Base-by-base conservation (phyloP, 2,329 filamentous ascomycete genomes). In the Microdochium nivale region DNA sequence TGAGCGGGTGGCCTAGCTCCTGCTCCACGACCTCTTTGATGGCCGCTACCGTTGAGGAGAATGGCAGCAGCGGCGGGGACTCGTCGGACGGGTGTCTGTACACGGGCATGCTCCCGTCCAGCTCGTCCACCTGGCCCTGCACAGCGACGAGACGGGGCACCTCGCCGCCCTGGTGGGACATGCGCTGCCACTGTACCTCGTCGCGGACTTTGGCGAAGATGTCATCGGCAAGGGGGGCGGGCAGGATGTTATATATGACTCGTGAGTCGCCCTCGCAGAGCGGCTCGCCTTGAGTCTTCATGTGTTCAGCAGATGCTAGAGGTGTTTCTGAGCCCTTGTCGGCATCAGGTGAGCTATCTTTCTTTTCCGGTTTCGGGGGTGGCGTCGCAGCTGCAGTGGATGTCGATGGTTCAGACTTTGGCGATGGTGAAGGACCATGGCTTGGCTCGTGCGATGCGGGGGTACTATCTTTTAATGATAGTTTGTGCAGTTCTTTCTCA, bases 71-170 rank as follows among this genome's bases (percentile, higher is more conserved):
- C 1, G 88, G 84, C 0, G 91, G 86, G 1, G 88, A 88, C 65
- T 95, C 88, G 63, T 99, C 94, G 3, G 90, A 82, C 46, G 94
- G 94, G 67, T 97, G 94, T 14, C 94, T 87, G 67, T 99, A 99
- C n/a, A 97, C 78, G 23, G 94, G 94, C 65, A 88, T 84, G 57
- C 77, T 84, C 19, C 88, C 88, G 60, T 92, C 84, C n/a, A n/a
- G n/a, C 0, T 74, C 64, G 37, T 75, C 76, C 27, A 90, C 73
- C 16, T 79, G 73, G 3, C 91, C 94, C 66, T 97, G 91, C 21
- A 95, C 90, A 48, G 90, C 90, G 7, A 97, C 89, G 2, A 96
- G 80, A 35, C 94, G 84, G 44, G 94, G 94, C 0, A 97, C 94
- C 60, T 94, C 87, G 25, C 94, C 91, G 32, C 89, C 88, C 57